Percentiles rank a stretch among this genome's conserved stretches.
phyloP scores from a whole-genome alignment of 345 rosid genomes.

The Salix koriyanagi region DNA sequence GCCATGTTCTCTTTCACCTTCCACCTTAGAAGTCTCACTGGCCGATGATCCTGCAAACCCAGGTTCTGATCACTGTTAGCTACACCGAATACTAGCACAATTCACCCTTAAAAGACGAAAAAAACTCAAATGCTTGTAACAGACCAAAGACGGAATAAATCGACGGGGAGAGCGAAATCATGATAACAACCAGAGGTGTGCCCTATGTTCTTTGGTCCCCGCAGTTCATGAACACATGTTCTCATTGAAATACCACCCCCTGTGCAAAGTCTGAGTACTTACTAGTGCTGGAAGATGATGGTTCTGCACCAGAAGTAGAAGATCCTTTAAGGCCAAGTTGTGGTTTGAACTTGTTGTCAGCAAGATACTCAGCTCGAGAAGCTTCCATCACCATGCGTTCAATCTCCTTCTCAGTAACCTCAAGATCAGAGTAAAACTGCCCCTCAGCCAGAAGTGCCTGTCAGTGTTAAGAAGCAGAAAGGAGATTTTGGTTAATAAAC shows the following conservation, averaged over 20 bases:
- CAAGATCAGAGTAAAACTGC: slow-evolving; percentile 80
- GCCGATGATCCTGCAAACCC: slow-evolving; percentile 59
- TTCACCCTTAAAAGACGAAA: background rate
- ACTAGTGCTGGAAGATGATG: slow-evolving; percentile 97
- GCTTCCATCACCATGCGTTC: slow-evolving; percentile 94
- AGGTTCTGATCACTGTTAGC: slow-evolving; percentile 1
- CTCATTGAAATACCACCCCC: background rate
- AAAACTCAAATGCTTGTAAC: background rate
- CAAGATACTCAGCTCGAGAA: slow-evolving; percentile 94
- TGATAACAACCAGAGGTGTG: background rate
- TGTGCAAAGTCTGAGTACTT: slow-evolving; percentile 30
- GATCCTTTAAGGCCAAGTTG: slow-evolving; percentile 62
- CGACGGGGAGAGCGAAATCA: background rate
- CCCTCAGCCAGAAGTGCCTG: slow-evolving; percentile 98
- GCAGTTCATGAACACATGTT: background rate
- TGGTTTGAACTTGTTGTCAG: slow-evolving; percentile 56
- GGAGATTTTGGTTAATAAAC: slow-evolving; percentile 5
- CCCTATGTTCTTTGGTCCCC: background rate
- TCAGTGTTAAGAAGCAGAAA: background rate
- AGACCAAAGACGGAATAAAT: background rate
- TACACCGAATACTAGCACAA: background rate
- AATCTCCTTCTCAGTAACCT: slow-evolving; percentile 94
- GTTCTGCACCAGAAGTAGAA: slow-evolving; percentile 79
- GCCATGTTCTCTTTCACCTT: slow-evolving; percentile 31
- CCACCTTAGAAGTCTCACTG: slow-evolving; percentile 42